These are phyloP conservation scores for Nigrospora sphaerica DNA, from an alignment of 2,329 filamentous ascomycete species.

Conservation along the genomic window DNA sequence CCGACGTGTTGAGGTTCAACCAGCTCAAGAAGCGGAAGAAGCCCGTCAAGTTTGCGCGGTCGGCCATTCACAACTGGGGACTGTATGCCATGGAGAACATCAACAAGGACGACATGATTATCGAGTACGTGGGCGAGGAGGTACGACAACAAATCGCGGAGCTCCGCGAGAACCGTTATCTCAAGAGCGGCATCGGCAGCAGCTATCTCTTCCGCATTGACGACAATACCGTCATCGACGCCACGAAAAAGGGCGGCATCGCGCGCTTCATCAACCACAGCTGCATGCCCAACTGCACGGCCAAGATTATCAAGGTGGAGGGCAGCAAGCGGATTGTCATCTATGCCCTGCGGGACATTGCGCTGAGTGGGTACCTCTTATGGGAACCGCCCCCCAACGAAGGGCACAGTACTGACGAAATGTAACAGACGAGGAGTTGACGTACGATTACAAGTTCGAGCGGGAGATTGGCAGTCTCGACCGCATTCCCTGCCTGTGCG, in stretches of 20 bases:
- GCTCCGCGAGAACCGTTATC: constrained; percentile 82
- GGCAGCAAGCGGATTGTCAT: constrained; percentile 98
- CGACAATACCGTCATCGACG: constrained; percentile 94
- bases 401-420: constrained; percentile 14
- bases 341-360: constrained; percentile 92
- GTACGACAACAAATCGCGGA: constrained; percentile 97
- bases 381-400: constrained; percentile 10
- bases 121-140: constrained; percentile 97
- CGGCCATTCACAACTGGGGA: constrained; percentile 98
- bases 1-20: constrained; percentile 93
- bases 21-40: constrained; percentile 99
- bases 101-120: constrained; percentile 97
- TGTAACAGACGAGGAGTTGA: constrained; percentile 85
- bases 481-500: constrained; percentile 94
- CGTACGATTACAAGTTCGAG: constrained; percentile 99
- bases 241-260: constrained; percentile 97
- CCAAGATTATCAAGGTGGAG: constrained; percentile 98
- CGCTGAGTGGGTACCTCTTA: constrained; percentile 64
- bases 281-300: constrained; percentile 96
- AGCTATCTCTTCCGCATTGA: constrained; percentile 98
- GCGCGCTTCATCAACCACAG: constrained; percentile 98
- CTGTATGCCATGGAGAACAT: constrained; percentile 98
- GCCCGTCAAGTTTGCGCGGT: constrained; percentile 94
- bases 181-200: constrained; percentile 94
- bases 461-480: constrained; percentile 91